Evolutionary conservation across 441 rosid genomes (phyloP).

Genomic region (Geranium incanum): DNA sequence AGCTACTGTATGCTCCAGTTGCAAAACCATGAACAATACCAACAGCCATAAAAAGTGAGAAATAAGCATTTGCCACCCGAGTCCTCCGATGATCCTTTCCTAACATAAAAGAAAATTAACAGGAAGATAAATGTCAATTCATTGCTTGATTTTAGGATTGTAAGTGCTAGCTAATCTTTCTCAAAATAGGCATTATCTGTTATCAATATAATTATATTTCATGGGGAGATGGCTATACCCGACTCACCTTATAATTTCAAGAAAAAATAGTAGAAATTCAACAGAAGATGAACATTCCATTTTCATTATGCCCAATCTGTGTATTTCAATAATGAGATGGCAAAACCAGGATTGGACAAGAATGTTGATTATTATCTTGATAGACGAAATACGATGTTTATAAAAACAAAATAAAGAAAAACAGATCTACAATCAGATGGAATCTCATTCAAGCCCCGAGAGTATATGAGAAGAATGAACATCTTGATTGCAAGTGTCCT

Average conservation of each 20-base stretch:
- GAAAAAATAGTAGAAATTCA: not conserved
- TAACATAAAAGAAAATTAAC: constrained; percentile 30
- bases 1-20: constrained; percentile 77
- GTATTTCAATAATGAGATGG: not conserved
- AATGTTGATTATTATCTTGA: not conserved
- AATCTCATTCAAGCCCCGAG: not conserved
- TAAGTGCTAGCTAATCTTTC: not conserved
- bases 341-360: not conserved
- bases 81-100: constrained; percentile 88
- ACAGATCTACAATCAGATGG: not conserved
- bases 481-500: not conserved
- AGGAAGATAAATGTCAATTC: constrained; percentile 21
- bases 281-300: not conserved
- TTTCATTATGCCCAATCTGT: not conserved
- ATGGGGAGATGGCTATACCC: not conserved
- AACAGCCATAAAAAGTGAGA: constrained; percentile 87
- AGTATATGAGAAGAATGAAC: not conserved
- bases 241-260: not conserved
- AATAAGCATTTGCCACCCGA: constrained; percentile 92
- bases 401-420: not conserved
- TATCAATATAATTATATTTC: not conserved
- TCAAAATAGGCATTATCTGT: not conserved
- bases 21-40: constrained; percentile 93
- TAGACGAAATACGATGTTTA: not conserved
- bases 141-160: constrained; percentile 7